phyloP scores from a whole-genome alignment of 208 protist species.

The Acanthamoeba divionensis region DNA sequence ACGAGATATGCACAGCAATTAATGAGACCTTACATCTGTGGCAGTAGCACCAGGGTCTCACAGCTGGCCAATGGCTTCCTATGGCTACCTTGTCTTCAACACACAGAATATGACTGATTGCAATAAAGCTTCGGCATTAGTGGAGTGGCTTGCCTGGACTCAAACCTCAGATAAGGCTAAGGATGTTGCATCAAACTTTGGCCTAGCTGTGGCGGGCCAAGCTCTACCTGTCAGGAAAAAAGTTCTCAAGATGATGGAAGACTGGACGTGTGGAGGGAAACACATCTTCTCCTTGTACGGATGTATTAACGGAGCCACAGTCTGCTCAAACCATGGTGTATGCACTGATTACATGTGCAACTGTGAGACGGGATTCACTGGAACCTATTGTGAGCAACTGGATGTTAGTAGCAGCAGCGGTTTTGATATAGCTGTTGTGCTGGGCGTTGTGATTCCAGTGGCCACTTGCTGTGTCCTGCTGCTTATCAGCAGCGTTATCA shows the following conservation, averaged over 20 bases:
- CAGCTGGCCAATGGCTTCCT: too few species aligned
- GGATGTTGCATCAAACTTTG: too few species aligned
- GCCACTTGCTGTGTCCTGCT: neutral
- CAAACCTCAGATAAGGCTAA: too few species aligned
- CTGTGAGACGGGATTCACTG: neutral
- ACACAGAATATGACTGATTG: neutral
- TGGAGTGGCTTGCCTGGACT: constrained; percentile 18
- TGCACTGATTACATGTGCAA: neutral
- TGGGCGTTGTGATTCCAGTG: neutral
- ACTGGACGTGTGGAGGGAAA: neutral
- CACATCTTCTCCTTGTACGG: neutral
- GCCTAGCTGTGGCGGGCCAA: too few species aligned
- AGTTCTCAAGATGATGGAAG: neutral
- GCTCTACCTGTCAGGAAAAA: neutral
- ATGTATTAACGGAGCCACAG: neutral
- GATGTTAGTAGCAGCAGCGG: neutral
- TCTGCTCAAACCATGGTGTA: neutral
- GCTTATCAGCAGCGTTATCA: neutral
- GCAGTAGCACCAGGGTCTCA: too few species aligned
- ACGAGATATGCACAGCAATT: too few species aligned
- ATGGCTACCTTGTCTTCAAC: neutral
- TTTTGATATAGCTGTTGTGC: neutral
- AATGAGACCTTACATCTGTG: too few species aligned
- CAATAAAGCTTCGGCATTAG: neutral
- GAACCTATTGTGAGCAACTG: neutral